phyloP scores from a whole-genome alignment of 148 eudicot genomes.

The Chenopodium berlandieri region DNA sequence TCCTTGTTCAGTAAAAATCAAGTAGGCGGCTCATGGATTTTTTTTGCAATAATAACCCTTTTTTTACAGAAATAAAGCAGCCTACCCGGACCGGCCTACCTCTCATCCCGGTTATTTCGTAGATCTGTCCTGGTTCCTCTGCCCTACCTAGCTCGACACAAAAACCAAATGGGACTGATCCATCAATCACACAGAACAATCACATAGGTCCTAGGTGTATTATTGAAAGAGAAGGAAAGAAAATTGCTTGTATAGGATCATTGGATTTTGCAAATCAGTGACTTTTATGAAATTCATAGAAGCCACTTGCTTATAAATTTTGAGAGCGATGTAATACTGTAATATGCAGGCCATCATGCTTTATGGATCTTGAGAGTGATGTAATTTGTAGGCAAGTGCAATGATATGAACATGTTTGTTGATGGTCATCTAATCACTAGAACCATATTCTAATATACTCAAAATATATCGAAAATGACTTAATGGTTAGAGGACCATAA shows the following conservation, averaged over 20 bases:
- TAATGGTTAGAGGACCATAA: slow-evolving; percentile 47
- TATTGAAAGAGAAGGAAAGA: background rate
- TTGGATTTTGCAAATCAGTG: background rate
- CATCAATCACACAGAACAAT: background rate
- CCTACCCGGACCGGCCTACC: too few species aligned
- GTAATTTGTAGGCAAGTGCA: slow-evolving; percentile 17
- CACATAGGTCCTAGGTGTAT: background rate
- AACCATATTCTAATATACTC: slow-evolving; percentile 7
- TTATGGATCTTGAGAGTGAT: background rate
- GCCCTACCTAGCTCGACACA: background rate
- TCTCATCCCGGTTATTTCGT: background rate
- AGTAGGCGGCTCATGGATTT: too few species aligned
- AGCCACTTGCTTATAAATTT: background rate
- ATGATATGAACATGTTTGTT: slow-evolving; percentile 43
- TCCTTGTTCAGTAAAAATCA: too few species aligned
- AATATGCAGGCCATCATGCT: slow-evolving; percentile 18
- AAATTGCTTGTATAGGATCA: background rate
- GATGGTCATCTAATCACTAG: slow-evolving; percentile 50
- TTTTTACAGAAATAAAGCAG: too few species aligned
- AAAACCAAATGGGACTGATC: background rate
- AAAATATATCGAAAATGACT: background rate
- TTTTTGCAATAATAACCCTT: too few species aligned
- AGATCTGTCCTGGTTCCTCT: background rate
- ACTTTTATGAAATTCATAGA: background rate
- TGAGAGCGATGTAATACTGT: background rate